Base-by-base conservation (phyloP, 2,329 filamentous ascomycete genomes). In the Chaetomiaceae sp. region DNA sequence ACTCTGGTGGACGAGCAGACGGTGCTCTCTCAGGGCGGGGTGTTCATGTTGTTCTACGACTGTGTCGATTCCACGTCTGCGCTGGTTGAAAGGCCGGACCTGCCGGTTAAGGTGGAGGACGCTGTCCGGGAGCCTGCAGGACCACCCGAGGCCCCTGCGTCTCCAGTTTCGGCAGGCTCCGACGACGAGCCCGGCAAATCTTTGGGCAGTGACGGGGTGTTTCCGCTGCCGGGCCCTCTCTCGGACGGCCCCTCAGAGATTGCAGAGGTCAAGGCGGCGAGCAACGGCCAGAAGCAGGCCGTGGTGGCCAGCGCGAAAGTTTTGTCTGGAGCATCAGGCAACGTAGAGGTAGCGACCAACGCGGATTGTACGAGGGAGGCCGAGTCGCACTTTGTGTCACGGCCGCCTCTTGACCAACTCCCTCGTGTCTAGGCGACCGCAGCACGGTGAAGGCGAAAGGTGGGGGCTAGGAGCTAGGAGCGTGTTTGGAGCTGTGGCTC, bases 21-120 rank as follows among this genome's bases (percentile, higher is more conserved):
- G 23, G 87, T 95, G 0, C 71, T 93, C 44, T 77, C 75, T 2
- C 85, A 95, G 59, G 83, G 83, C 0, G 89, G 89, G 2, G 92
- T 91, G 0, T 97, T 97, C 65, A 97, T 99, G 92, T 77, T 97
- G 1, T 97, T 97, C 66, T 99, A 97, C 66, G 92, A 99, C 65
- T 81, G 80, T 41, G 72, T 86, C 20, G 82, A 86, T 51, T 67
- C 75, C 1, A 70, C 66, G 33, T 71, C 73, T 23, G 64, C 85
- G 17, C 65, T 75, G 9, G 62, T 66, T 10, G 10, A 5, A 3
- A n/a, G 14, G 30, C 12, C 5, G 30, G 30, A n/a, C 30, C 10
- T 12, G 30, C 14, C 3, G 8, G 30, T 12, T 12, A 12, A 33
- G 30, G 25, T 10, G 6, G 40, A 44, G 14, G 5, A 5, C 9